Base-by-base conservation (phyloP, 371 early-diverging fungal species). In the Zopfochytrium polystomum region DNA sequence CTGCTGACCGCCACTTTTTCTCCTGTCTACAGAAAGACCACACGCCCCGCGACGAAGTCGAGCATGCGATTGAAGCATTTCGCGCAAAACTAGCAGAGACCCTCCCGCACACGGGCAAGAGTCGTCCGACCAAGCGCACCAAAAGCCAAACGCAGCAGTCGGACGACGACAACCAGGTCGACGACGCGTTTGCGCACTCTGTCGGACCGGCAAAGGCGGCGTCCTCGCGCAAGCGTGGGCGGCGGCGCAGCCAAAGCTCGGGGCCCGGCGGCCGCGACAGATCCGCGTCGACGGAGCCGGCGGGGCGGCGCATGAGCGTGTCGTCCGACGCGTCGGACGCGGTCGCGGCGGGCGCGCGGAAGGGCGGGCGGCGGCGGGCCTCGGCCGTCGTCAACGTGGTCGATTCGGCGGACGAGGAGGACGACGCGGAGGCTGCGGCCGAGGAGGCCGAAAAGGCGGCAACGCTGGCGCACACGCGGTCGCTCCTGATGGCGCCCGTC, bases 21-120 rank as follows among this genome's bases (percentile, higher is more conserved):
- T 35, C 50, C 27, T 4, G 22, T 58, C 4, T 32, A 1, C 26
- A 81, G 80, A 74, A 76, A 22, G 87, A 85, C 27, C 83, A 87
- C 59, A 75, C 73, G 29, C 85, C 84, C n/a, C 58, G 71, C 45
- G 75, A 82, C 1, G 79, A 85, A 65, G 80, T 85, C 22, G 75
- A 76, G 31, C 64, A 61, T 11, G 55, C 64, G 30, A 54, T 72
- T 22, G 20, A 31, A 5, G 58, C 45, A 4, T 51, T 62, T 35
- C 64, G 63, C 11, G 58, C 42, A 3, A 62, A 61, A 46, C 32
- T 59, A 22, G 38, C 38, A 11, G 7, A 38, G 7, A 7, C 18
- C 18, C 50, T 32, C 26, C 20, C 52, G 9, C 44, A 22, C 52
- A 13, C 20, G 29, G 48, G 45, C 7, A 31, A n/a, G 20, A 31